Evolutionary conservation across 2,329 filamentous ascomycete genomes (phyloP).

Genomic region (Aspergillus clavatus): DNA sequence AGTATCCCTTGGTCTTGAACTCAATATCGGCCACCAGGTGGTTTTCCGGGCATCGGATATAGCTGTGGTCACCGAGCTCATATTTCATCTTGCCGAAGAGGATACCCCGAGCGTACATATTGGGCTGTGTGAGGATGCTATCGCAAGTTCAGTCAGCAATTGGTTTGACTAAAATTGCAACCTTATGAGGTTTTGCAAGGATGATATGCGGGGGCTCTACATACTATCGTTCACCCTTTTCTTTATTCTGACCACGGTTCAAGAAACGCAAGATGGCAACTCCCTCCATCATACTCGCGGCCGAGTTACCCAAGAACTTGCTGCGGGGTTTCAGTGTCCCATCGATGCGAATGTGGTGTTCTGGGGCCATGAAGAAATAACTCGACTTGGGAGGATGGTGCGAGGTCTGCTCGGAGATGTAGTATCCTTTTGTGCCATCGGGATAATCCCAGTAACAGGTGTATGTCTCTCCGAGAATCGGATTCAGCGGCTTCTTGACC

Average conservation of each 20-base stretch:
- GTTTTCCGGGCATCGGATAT: constrained; percentile 83
- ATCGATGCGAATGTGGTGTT: constrained; percentile 91
- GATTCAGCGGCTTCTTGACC: constrained; percentile 97
- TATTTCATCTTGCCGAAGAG: constrained; percentile 99
- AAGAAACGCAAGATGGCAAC: constrained; percentile 79
- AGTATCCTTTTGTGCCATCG: constrained; percentile 81
- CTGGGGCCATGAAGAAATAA: constrained; percentile 97
- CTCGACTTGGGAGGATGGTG: constrained; percentile 98
- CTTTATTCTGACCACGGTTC: constrained; percentile 64
- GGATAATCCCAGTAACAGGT: constrained; percentile 93
- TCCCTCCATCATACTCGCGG: constrained; percentile 96
- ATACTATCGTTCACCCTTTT: constrained; percentile 79
- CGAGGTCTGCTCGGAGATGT: constrained; percentile 95
- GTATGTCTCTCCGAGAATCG: constrained; percentile 90
- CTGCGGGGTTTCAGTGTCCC: constrained; percentile 92
- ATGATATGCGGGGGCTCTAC: constrained; percentile 32
- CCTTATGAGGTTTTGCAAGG: background rate
- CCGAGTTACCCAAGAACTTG: constrained; percentile 94
- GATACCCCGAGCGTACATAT: constrained; percentile 98
- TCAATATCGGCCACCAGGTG: constrained; percentile 86
- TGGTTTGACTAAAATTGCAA: background rate
- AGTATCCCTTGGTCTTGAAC: constrained; percentile 98
- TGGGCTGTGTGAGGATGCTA: constrained; percentile 90
- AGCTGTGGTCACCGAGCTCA: constrained; percentile 93
- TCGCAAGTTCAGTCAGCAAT: constrained; percentile 1